phyloP scores from a whole-genome alignment of 2,329 filamentous ascomycete species.

The Fusarium sp. region DNA sequence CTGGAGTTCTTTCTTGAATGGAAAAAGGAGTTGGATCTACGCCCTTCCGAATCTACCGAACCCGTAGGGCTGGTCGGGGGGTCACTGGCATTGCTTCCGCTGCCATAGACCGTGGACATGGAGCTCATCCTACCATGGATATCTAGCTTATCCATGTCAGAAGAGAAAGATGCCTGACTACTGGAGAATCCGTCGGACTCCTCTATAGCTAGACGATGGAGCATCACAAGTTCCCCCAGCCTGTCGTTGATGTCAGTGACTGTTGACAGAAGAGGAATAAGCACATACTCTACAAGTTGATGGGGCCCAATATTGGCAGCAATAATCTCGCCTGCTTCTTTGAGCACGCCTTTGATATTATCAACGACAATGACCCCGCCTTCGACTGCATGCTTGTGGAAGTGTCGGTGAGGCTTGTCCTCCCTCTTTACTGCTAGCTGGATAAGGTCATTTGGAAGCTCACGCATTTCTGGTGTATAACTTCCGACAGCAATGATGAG shows the following conservation, averaged over 20 bases:
- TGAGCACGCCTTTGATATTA: conserved; percentile 79
- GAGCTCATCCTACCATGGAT: conserved; percentile 47
- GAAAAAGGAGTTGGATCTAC: conserved; percentile 47
- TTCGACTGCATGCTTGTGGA: conserved; percentile 72
- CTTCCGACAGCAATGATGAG: conserved; percentile 78
- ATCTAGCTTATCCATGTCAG: conserved; percentile 50
- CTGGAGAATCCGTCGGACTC: conserved; percentile 50
- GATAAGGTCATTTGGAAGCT: conserved; percentile 82
- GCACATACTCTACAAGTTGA: conserved; percentile 79
- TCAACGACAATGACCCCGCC: conserved; percentile 76
- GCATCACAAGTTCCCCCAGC: conserved; percentile 80
- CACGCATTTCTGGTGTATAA: conserved; percentile 77
- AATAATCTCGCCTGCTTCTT: conserved; percentile 88
- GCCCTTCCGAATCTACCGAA: conserved; percentile 43
- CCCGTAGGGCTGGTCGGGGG: conserved; percentile 46
- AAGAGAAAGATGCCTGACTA: conserved; percentile 43
- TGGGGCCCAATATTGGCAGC: conserved; percentile 76
- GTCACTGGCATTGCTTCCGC: conserved; percentile 33
- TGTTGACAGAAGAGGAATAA: background rate
- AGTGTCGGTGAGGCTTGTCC: conserved; percentile 61
- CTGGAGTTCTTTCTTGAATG: conserved; percentile 45
- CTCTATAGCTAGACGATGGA: conserved; percentile 56
- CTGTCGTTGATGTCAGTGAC: conserved; percentile 46
- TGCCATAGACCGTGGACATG: conserved; percentile 53
- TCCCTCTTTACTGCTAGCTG: conserved; percentile 65